Evolutionary conservation across 257 asterid genomes (phyloP).

Genomic region (Solanum pennellii): DNA sequence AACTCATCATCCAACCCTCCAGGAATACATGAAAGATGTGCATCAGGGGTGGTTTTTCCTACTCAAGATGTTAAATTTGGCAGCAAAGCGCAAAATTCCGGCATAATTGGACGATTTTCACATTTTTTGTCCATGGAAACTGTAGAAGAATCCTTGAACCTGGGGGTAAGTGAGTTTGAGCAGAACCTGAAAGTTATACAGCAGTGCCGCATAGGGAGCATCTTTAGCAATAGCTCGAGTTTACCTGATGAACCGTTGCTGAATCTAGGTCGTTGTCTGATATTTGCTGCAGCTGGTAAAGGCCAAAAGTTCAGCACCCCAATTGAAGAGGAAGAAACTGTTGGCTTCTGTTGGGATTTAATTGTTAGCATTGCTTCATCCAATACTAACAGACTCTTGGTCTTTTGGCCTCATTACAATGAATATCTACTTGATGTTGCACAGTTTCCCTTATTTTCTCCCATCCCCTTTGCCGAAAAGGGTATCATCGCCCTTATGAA

Average conservation of each 20-base stretch:
- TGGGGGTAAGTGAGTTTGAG: constrained; percentile 73
- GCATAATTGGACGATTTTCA: constrained; percentile 51
- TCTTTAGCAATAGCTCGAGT: constrained; percentile 58
- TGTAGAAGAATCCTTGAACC: constrained; percentile 70
- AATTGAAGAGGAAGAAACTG: constrained; percentile 79
- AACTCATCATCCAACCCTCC: not conserved
- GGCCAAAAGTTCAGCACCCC: constrained; percentile 83
- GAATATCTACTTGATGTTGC: constrained; percentile 65
- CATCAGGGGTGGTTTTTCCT: constrained; percentile 13
- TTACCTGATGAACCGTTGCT: constrained; percentile 59
- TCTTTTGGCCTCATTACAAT: constrained; percentile 77
- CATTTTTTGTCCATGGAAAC: constrained; percentile 68
- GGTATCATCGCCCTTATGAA: constrained; percentile 55
- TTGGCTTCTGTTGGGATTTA: constrained; percentile 84
- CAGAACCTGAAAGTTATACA: constrained; percentile 70
- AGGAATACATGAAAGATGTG: constrained; percentile 6
- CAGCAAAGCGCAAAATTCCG: constrained; percentile 20
- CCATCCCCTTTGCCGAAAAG: constrained; percentile 67
- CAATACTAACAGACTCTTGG: constrained; percentile 46
- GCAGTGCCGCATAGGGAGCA: constrained; percentile 78
- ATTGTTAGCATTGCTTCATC: constrained; percentile 35
- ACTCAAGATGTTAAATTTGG: constrained; percentile 23
- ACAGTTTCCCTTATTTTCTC: constrained; percentile 70
- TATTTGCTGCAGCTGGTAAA: constrained; percentile 75
- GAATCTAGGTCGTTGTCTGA: constrained; percentile 71